phyloP scores from a whole-genome alignment of 2,329 filamentous ascomycete species.

The Cladosporium phlei region DNA sequence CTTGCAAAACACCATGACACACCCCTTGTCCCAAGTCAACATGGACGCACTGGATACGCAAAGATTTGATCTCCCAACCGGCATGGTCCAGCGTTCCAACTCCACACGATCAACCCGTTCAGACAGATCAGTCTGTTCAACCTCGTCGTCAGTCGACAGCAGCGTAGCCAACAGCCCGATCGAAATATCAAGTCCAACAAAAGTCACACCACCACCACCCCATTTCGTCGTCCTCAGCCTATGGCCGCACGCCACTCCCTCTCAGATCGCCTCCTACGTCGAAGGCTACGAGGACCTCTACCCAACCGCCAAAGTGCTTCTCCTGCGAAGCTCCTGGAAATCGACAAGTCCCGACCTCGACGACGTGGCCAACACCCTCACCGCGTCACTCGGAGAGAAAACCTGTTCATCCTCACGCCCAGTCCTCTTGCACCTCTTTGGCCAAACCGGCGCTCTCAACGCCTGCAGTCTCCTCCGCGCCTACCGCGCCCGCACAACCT shows the following conservation, averaged over 20 bases:
- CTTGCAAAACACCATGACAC: background rate
- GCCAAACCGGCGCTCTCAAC: conserved; percentile 21
- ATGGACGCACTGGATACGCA: conserved; percentile 9
- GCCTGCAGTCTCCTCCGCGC: conserved; percentile 23
- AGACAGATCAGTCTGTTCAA: conserved; percentile 10
- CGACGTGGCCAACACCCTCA: conserved; percentile 12
- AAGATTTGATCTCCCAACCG: conserved; percentile 4
- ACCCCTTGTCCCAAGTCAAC: conserved; percentile 9
- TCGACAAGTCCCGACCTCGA: conserved; percentile 7
- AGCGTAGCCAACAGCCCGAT: conserved; percentile 2
- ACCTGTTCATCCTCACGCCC: background rate
- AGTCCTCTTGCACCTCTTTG: conserved; percentile 27
- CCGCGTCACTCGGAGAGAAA: conserved; percentile 10
- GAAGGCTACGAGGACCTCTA: conserved; percentile 26
- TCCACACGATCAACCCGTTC: conserved; percentile 10
- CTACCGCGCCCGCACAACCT: conserved; percentile 22
- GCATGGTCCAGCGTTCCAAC: conserved; percentile 11
- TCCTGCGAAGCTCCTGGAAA: conserved; percentile 18
- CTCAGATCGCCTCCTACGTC: conserved; percentile 26
- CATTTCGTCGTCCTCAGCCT: conserved; percentile 24
- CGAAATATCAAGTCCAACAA: conserved; percentile 13
- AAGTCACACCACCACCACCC: conserved; percentile 16
- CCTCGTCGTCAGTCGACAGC: conserved; percentile 10
- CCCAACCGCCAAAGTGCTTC: conserved; percentile 21
- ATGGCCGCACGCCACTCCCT: conserved; percentile 24